Evolutionary conservation across 1,284 basidiomycete species (phyloP), one percentile per base, ranked within the genome.

Genomic region (Ganoderma leucocontextum): DNA sequence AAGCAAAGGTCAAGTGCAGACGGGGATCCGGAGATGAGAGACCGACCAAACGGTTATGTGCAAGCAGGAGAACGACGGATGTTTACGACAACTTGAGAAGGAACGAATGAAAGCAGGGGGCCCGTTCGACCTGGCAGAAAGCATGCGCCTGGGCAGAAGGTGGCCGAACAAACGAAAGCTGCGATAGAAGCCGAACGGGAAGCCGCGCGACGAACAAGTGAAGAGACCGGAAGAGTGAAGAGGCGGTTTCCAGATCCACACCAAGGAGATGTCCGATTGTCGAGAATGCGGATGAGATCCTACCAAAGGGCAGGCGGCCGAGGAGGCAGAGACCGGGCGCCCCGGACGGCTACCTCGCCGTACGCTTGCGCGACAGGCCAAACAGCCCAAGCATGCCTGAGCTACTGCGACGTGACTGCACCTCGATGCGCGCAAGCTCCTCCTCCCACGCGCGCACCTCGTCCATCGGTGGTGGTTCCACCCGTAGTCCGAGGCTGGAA

Each of bases 361-460:
- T 75, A 74, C 84, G 83, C 79, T 83, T 85, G 62, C 83, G 82
- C 69, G 71, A 63, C 29, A 81, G 77, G 75, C 72, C 72, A 67
- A 72, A 88, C 60, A 69, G 85, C n/a, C 87, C 87, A 59, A 89
- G 79, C 81, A 91, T 83, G 76, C 87, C 85, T 66, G 76, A 79
- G 65, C 88, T 92, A 67, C 85, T 87, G 73, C 86, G 83, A 66
- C 87, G 84, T 74, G 89, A 91, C 75, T 82, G 82, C 73, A 82
- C 80, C 80, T 93, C 92, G 73, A 94, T 92, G 70, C 86, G 84
- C 70, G 84, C 87, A 59, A 93, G 84, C 81, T 94, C 91, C 75
- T 88, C 87, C 79, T 94, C 92, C 92, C 92, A 94, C 70, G 89
- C 92, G 67, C 84, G 82, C 73, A 91, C 84, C 35, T 87, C 72